Evolutionary conservation across 2,329 filamentous ascomycete genomes (phyloP).

Genomic region (Thielaviopsis cerberus): DNA sequence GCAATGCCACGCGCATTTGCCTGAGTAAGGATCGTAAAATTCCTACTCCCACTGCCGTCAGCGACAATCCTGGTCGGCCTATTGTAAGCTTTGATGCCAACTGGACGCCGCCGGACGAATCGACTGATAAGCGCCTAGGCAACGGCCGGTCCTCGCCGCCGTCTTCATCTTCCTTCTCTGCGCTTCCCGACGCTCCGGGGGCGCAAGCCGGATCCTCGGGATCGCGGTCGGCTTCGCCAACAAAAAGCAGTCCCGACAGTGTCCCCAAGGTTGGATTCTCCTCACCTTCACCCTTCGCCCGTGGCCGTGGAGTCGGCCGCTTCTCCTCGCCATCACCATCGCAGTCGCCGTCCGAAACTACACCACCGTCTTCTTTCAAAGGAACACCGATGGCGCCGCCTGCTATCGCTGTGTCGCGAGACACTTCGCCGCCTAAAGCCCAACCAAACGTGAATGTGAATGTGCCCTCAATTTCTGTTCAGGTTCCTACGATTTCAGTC

Average conservation of each 20-base stretch:
- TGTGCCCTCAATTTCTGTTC: background rate
- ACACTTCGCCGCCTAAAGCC: constrained; percentile 19
- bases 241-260: background rate
- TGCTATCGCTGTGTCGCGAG: constrained; percentile 36
- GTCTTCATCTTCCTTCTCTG: constrained; percentile 8
- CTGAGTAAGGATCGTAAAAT: constrained; percentile 64
- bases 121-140: constrained; percentile 43
- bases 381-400: constrained; percentile 23
- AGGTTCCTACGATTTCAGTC: constrained; percentile 8
- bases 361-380: background rate
- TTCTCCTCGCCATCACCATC: background rate
- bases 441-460: constrained; percentile 2
- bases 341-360: background rate
- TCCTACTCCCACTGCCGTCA: constrained; percentile 77
- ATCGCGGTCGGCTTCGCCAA: background rate
- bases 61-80: constrained; percentile 71
- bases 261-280: background rate
- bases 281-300: background rate
- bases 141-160: constrained; percentile 11
- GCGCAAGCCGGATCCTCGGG: background rate
- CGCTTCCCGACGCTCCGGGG: background rate
- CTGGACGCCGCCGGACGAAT: constrained; percentile 56
- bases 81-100: constrained; percentile 91
- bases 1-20: constrained; percentile 75
- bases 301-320: background rate